Base-by-base conservation (phyloP, 2,329 filamentous ascomycete species). In the Bertia moriformis region DNA sequence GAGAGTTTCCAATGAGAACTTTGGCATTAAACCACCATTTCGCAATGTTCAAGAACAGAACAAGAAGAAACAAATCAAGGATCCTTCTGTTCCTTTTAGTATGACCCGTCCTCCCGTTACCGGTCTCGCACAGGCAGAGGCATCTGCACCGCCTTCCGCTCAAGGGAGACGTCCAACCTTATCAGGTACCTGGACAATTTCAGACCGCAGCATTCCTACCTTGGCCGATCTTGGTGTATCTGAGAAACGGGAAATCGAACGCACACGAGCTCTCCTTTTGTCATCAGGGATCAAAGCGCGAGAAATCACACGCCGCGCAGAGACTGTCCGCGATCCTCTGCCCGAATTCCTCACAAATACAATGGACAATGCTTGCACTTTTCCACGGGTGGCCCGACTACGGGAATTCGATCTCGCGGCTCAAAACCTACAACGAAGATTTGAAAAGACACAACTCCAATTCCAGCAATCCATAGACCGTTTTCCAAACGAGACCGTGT, bases 211-310 rank as follows among this genome's bases (percentile, higher is more conserved):
- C 15, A 10, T 35, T 17, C 15, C 10, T 10, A 35, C 32, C 7
- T 17, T 18, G 10, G 15, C 7, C 12, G 32, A 35, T 15, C 17
- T 15, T 15, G 32, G 32, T 35, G 15, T 35, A 7, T 15, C 32
- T 7, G 15, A 17, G 10, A 35, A 18, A 17, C 12, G 10, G 10
- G 32, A 35, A 35, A 17, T 35, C 32, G 32, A 35, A 15, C 32
- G 32, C 17, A 35, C 32, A 10, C 10, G 15, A 17, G 32, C 32
- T 13, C 15, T 35, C 7, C 32, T 35, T 35, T 15, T 35, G 10
- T 14, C 32, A 18, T 35, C 32, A 7, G 32, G 32, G 10, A 35
- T 35, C 32, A 35, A 35, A 35, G 32, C 32, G 7, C 32, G 32
- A 7, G 32, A 35, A 17, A 35, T 35, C 32, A 35, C 32, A 35